Conservation (phyloP, 495 filamentous ascomycete species). For the Pseudevernia furfuracea region DNA sequence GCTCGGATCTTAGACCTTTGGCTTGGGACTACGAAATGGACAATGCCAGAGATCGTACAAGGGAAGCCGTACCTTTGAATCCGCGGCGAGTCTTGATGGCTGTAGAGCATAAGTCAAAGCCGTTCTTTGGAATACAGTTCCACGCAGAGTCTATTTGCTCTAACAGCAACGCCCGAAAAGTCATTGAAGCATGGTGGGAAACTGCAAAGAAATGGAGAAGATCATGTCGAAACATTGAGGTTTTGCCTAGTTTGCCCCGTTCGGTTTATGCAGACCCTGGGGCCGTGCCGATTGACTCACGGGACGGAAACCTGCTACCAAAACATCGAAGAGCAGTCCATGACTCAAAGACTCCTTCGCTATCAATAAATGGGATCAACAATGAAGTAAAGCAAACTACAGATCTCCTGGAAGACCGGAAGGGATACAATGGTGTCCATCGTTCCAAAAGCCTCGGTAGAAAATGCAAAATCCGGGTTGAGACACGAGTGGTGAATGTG, state of each 20-base stretch:
- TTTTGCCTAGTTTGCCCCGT: neutral
- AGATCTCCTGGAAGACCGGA: neutral
- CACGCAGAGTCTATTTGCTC: slow-evolving; percentile 95
- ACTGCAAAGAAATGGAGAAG: slow-evolving; percentile 39
- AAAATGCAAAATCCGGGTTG: neutral
- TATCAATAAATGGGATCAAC: neutral
- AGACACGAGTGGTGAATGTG: neutral
- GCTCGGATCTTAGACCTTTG: slow-evolving; percentile 47
- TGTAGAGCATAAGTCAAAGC: slow-evolving; percentile 57
- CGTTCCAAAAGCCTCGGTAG: slow-evolving; percentile 20
- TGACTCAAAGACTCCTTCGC: neutral
- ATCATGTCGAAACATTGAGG: neutral
- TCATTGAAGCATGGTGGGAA: slow-evolving; percentile 73
- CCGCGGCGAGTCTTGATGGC: slow-evolving; percentile 63
- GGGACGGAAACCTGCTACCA: neutral
- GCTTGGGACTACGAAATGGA: slow-evolving; percentile 50
- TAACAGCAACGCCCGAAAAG: slow-evolving; percentile 50
- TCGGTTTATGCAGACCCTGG: neutral
- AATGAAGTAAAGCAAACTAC: neutral
- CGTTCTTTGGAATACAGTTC: slow-evolving; percentile 89
- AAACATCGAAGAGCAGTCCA: neutral
- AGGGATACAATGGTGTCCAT: neutral
- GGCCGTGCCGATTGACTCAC: neutral
- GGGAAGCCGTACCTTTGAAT: neutral
- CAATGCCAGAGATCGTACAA: neutral